Conservation (phyloP, 345 rosid species). For the Combretum micranthum region DNA sequence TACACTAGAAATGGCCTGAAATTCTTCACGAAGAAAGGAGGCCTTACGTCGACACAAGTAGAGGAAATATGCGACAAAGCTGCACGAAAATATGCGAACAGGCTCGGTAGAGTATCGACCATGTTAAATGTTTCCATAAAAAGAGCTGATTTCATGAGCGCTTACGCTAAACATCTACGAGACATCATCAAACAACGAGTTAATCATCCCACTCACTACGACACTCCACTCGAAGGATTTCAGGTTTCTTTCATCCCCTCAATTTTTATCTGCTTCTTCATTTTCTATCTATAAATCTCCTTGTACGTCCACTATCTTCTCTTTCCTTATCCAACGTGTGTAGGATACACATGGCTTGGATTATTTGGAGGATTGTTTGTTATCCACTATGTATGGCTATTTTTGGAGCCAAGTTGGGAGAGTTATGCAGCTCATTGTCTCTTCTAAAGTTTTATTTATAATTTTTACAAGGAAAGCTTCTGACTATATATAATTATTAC, state of each 20-base stretch:
- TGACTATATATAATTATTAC: too few relatives aligned
- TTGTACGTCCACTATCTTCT: too few relatives aligned
- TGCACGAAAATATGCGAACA: conserved; percentile 60
- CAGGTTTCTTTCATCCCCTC: conserved; percentile 32
- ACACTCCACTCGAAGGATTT: conserved; percentile 75
- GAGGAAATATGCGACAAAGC: conserved; percentile 78
- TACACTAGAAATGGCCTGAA: conserved; percentile 86
- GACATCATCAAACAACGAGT: conserved; percentile 68
- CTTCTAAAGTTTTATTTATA: too few relatives aligned
- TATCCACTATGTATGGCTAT: too few relatives aligned
- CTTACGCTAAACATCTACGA: conserved; percentile 60
- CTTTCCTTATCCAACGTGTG: too few relatives aligned
- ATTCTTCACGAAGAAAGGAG: conserved; percentile 87
- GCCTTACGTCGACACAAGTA: conserved; percentile 71
- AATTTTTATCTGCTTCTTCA: neutral
- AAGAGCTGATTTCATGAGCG: conserved; percentile 71
- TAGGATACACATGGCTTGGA: too few relatives aligned
- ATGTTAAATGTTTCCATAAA: conserved; percentile 29
- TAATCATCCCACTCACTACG: conserved; percentile 71
- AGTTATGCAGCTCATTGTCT: too few relatives aligned
- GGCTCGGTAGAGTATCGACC: conserved; percentile 59
- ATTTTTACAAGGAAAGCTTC: too few relatives aligned
- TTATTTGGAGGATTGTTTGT: too few relatives aligned
- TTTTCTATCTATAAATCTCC: neutral
- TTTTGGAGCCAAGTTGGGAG: too few relatives aligned